A percentile compares a stretch with the other conserved stretches of the same genome.
These are phyloP conservation scores for Elongisporangium anandrum DNA, from an alignment of 352 stramenopile species.

Conservation along the genomic window DNA sequence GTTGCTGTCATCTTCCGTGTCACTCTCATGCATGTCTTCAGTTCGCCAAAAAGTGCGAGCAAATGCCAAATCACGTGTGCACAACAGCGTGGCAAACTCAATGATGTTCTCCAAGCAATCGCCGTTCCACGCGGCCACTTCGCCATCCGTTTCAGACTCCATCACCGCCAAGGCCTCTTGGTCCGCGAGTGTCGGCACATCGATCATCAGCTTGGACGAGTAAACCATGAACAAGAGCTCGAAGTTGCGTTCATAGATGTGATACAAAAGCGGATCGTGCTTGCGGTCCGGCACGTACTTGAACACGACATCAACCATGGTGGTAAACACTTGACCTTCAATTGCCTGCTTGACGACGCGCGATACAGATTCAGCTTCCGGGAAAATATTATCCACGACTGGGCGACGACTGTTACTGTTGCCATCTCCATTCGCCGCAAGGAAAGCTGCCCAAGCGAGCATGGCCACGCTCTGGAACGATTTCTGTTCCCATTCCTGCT, in stretches of 20 bases:
- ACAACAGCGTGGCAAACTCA: conserved; percentile 63
- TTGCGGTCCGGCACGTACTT: conserved; percentile 76
- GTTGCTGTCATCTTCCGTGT: conserved; percentile 6
- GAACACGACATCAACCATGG: conserved; percentile 60
- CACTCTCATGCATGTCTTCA: not conserved
- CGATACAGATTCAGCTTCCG: conserved; percentile 40
- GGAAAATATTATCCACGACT: conserved; percentile 37
- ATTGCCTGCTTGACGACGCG: conserved; percentile 70
- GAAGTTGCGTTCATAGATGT: conserved; percentile 67
- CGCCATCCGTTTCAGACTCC: conserved; percentile 55
- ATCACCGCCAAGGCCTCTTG: conserved; percentile 59
- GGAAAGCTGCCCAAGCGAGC: conserved; percentile 69
- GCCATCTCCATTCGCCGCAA: conserved; percentile 28
- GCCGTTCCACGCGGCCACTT: conserved; percentile 54
- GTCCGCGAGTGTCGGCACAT: conserved; percentile 69
- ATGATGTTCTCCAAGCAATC: conserved; percentile 81
- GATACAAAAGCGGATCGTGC: conserved; percentile 62
- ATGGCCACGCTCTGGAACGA: conserved; percentile 70
- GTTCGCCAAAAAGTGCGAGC: conserved; percentile 61
- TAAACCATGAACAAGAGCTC: conserved; percentile 69
- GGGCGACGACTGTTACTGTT: conserved; percentile 15
- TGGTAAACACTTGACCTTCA: conserved; percentile 62
- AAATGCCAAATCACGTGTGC: conserved; percentile 48
- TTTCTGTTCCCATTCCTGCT: conserved; percentile 64
- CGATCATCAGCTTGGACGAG: conserved; percentile 75